phyloP scores from a whole-genome alignment of 495 filamentous ascomycete species.

The Tuber calosporum region DNA sequence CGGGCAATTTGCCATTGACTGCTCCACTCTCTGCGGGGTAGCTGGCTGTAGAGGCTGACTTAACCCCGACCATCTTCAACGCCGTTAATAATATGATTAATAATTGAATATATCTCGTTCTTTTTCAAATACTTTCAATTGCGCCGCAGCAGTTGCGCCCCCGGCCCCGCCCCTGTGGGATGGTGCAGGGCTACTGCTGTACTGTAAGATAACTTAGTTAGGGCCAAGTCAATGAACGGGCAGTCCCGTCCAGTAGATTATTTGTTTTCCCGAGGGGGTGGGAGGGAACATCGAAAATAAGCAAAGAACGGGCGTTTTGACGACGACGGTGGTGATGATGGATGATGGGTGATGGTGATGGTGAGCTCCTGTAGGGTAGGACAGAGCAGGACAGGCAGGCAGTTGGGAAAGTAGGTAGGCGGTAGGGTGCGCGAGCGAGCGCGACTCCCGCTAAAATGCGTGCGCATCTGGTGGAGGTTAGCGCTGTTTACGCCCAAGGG shows the following conservation, averaged over 20 bases:
- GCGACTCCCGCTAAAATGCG: constrained; percentile 2
- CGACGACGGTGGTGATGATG: not conserved
- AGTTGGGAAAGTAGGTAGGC: not conserved
- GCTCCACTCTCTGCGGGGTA: not conserved
- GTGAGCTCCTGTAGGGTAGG: constrained; percentile 5
- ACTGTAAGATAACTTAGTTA: not conserved
- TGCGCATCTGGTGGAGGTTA: constrained; percentile 1
- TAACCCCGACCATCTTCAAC: not conserved
- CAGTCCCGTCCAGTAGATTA: not conserved
- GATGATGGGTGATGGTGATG: not conserved
- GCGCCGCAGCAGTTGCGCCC: not conserved
- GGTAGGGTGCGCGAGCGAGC: not conserved
- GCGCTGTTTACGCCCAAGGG: constrained; percentile 1
- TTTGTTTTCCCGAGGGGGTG: constrained; percentile 1
- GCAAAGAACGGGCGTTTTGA: not conserved
- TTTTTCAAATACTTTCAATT: not conserved
- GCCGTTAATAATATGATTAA: not conserved
- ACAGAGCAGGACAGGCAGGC: not conserved
- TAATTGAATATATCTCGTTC: not conserved
- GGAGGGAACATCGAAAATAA: constrained; percentile 1
- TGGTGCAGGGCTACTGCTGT: not conserved
- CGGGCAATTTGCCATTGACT: constrained; percentile 4
- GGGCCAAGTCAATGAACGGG: not conserved
- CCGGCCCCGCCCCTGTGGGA: not conserved
- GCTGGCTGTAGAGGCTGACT: not conserved